Evolutionary conservation across 805 yeast genomes (phyloP), one percentile per base, ranked within the genome.

Genomic region (Zygosaccharomyces rouxii): DNA sequence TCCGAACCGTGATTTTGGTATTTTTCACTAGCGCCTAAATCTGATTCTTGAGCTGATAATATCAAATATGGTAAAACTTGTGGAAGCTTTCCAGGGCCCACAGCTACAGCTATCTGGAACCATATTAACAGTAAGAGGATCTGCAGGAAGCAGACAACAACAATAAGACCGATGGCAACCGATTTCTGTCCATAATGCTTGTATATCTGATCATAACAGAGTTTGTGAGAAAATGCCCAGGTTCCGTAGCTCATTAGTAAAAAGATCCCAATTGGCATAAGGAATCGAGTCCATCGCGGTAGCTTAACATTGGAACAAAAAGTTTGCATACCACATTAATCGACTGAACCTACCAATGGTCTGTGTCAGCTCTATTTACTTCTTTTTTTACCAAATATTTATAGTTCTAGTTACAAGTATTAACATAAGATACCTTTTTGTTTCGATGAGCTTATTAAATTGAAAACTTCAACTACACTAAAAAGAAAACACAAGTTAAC

Each of bases 171-270:
- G 38, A 64, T 56, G 1, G 59, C 56, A 2, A 54, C 47, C 3
- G 62, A 51, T 35, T 48, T 43, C 4, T 50, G 50, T 16, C 49
- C 41, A 7, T 52, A 47, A 5, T 40, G 37, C 23, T 45, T 38
- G 44, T 56, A 52, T 2, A 64, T 22, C 31, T 58, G 56, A 26
- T 51, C 48, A 25, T 77, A 74, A 23, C 80, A 76, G 30, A 78
- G 66, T 4, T 70, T 56, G 56, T 75, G 78, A 46, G 72, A 67
- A 38, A 67, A 65, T 0, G 70, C 76, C 69, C 73, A 80, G 38
- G 71, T 65, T 18, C 68, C 58, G 53, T 78, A 78, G 10, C 72
- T 74, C 19, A 69, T 43, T 2, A 68, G 49, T 3, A 64, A 53
- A 2, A 70, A 23, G 1, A 71, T 57, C 1, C 51, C 54, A 3